Evolutionary conservation across 352 stramenopile genomes (phyloP).

Genomic region (Phytophthora capsici): DNA sequence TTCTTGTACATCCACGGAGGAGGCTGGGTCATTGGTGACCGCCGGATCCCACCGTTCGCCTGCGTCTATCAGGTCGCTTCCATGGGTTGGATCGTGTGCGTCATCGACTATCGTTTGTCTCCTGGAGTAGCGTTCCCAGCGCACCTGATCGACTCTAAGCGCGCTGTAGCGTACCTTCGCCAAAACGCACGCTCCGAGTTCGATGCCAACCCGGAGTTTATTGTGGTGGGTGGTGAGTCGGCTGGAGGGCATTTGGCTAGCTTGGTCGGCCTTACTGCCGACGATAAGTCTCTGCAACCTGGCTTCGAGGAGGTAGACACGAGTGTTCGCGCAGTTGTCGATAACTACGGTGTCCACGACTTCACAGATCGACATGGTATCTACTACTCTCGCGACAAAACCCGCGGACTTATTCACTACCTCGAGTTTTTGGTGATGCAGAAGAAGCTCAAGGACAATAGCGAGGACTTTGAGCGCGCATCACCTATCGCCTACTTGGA

Average conservation of each 20-base stretch:
- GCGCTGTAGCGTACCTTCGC: slow-evolving; percentile 62
- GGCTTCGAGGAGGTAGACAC: slow-evolving; percentile 70
- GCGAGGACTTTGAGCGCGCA: slow-evolving; percentile 56
- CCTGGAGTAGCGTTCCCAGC: slow-evolving; percentile 64
- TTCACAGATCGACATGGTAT: slow-evolving; percentile 64
- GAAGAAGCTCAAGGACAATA: slow-evolving; percentile 53
- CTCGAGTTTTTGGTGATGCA: slow-evolving; percentile 70
- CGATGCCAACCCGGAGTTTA: slow-evolving; percentile 55
- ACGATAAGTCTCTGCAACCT: slow-evolving; percentile 57
- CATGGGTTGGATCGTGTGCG: slow-evolving; percentile 69
- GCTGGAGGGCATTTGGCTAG: slow-evolving; percentile 62
- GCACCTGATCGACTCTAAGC: slow-evolving; percentile 72
- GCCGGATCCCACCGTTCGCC: slow-evolving; percentile 49
- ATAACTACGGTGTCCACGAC: slow-evolving; percentile 69
- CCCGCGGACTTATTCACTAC: slow-evolving; percentile 47
- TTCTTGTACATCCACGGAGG: slow-evolving; percentile 77
- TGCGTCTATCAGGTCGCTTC: slow-evolving; percentile 64
- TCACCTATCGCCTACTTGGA: slow-evolving; percentile 61
- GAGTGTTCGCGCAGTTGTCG: slow-evolving; percentile 60
- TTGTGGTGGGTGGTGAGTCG: slow-evolving; percentile 68
- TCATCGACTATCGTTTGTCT: slow-evolving; percentile 76
- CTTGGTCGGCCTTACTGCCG: slow-evolving; percentile 54
- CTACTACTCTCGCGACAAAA: slow-evolving; percentile 57
- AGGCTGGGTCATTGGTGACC: slow-evolving; percentile 69
- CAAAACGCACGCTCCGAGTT: slow-evolving; percentile 41